These are phyloP conservation scores for Rhizopus microsporus DNA, from an alignment of 371 early-diverging fungal species.

Conservation along the genomic window DNA sequence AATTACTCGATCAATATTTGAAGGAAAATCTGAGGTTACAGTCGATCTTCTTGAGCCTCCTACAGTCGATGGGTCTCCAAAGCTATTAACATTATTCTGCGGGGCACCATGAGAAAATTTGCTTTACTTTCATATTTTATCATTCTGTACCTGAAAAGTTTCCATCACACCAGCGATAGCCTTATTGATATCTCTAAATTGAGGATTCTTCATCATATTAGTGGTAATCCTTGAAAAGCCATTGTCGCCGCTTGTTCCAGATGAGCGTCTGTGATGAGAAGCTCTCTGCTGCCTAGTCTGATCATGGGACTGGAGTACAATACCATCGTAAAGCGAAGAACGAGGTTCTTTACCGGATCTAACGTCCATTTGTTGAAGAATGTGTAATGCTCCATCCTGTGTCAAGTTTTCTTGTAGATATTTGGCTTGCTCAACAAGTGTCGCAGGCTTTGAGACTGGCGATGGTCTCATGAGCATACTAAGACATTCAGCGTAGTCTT, in stretches of 20 bases:
- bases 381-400: slow-evolving; percentile 52
- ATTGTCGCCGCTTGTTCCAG: slow-evolving; percentile 30
- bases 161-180: slow-evolving; percentile 64
- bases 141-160: slow-evolving; percentile 46
- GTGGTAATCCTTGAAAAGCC: slow-evolving; percentile 40
- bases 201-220: slow-evolving; percentile 65
- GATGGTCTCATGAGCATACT: slow-evolving; percentile 80
- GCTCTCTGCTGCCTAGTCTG: slow-evolving; percentile 9
- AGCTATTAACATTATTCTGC: slow-evolving; percentile 50
- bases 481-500: slow-evolving; percentile 78
- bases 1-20: slow-evolving; percentile 34
- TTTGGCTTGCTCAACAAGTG: slow-evolving; percentile 69
- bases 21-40: slow-evolving; percentile 42
- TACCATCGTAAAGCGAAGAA: slow-evolving; percentile 30
- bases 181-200: slow-evolving; percentile 59
- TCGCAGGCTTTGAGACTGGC: slow-evolving; percentile 52
- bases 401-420: slow-evolving; percentile 56
- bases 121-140: background rate
- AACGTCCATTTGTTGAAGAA: slow-evolving; percentile 61
- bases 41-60: slow-evolving; percentile 24
- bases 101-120: background rate
- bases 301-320: background rate
- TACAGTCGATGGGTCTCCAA: slow-evolving; percentile 36
- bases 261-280: slow-evolving; percentile 25
- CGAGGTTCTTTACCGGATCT: slow-evolving; percentile 55